Evolutionary conservation across 371 early-diverging fungal species (phyloP).

Genomic region (Rhizopus arrhizus): DNA sequence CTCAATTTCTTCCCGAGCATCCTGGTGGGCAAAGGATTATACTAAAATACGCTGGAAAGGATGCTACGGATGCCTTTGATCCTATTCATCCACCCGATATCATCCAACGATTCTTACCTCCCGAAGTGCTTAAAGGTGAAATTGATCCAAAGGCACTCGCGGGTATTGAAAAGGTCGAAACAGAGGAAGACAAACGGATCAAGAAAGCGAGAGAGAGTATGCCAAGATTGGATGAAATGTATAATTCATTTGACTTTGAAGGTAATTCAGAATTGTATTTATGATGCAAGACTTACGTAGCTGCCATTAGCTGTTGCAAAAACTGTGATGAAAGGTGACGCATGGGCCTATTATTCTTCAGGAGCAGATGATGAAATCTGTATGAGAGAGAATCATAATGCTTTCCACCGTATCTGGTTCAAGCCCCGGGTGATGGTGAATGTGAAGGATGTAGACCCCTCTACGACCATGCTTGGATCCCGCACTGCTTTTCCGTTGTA

Average conservation of each 20-base stretch:
- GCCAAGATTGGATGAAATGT: slow-evolving; percentile 64
- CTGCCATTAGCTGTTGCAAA: slow-evolving; percentile 57
- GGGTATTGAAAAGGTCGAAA: slow-evolving; percentile 29
- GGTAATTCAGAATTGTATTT: slow-evolving; percentile 19
- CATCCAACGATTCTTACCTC: slow-evolving; percentile 57
- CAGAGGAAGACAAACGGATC: slow-evolving; percentile 43
- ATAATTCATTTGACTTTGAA: slow-evolving; percentile 80
- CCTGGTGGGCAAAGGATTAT: slow-evolving; percentile 72
- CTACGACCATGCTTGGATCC: slow-evolving; percentile 68
- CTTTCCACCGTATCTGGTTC: slow-evolving; percentile 76
- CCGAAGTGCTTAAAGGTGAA: slow-evolving; percentile 57
- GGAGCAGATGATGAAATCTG: slow-evolving; percentile 87
- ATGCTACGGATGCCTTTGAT: slow-evolving; percentile 89
- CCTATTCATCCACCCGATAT: slow-evolving; percentile 61
- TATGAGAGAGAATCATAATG: slow-evolving; percentile 75
- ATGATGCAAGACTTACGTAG: not conserved
- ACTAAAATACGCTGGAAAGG: slow-evolving; percentile 71
- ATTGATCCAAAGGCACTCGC: slow-evolving; percentile 44
- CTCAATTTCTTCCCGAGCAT: slow-evolving; percentile 71
- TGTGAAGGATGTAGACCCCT: slow-evolving; percentile 66
- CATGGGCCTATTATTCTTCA: slow-evolving; percentile 87
- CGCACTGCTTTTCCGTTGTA: slow-evolving; percentile 54
- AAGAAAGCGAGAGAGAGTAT: slow-evolving; percentile 47
- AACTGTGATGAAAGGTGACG: slow-evolving; percentile 58
- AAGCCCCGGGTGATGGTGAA: slow-evolving; percentile 79